Base-by-base conservation (phyloP, 2,329 filamentous ascomycete species). In the Talaromyces sp. region DNA sequence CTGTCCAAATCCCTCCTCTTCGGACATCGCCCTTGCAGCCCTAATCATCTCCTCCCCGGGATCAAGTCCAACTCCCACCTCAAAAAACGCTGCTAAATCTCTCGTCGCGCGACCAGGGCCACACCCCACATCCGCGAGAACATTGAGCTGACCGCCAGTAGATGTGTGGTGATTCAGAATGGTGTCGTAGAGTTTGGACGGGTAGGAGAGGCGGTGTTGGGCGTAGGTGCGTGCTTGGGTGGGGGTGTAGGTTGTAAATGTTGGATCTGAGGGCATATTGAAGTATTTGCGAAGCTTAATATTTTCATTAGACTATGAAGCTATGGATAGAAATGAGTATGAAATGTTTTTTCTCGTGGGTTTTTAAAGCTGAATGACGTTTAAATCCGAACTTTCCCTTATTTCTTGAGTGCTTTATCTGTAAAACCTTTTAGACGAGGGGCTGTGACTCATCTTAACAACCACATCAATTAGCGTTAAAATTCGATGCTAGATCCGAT, bases 111-210 rank as follows among this genome's bases (percentile, higher is more conserved):
- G 81, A 3, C 86, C 86, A 0, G 86, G 85, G 0, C 86, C 85
- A 69, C 84, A 87, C 37, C 86, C 86, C 6, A 87, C 73, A 66
- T 89, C 86, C 13, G 86, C 70, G 0, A 86, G 67, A 2, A 73
- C 76, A 35, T 75, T 70, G 14, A 83, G 69, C 13, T 76, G 61
- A 13, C 83, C 84, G 22, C 82, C 81, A 0, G 79, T 81, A 0
- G 78, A 74, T 1, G 69, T 73, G 68, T 88, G 86, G 61, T 82
- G 77, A 19, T 78, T 68, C 4, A 84, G 52, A 57, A 88, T 76
- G 45, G 70, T 69, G 2, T 82, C 66, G 73, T 85, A 86, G n/a
- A 87, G 73, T 6, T 69, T 70, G 0, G 75, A 68, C 52, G 80
- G 74, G 70, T 87, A 87, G 57, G 86, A 86, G 3, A 69, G 67